These are phyloP conservation scores for Botrytis tulipae DNA, from an alignment of 2,329 filamentous ascomycete genomes.

Conservation along the genomic window DNA sequence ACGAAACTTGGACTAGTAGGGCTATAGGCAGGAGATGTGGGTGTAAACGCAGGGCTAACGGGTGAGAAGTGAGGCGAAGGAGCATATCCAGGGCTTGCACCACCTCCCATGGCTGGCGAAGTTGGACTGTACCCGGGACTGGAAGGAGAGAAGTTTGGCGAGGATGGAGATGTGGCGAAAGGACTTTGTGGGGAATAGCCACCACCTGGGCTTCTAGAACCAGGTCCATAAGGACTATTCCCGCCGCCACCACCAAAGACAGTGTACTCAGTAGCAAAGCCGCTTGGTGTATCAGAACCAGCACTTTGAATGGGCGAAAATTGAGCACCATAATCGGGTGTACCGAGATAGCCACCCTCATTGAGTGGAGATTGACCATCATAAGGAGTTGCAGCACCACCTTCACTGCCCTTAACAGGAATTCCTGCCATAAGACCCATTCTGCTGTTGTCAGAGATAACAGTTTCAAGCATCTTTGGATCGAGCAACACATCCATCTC, in stretches of 20 bases:
- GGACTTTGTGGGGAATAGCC: conserved; percentile 71
- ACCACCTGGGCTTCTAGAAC: conserved; percentile 57
- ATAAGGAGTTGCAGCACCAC: conserved; percentile 91
- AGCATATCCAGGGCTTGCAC: conserved; percentile 52
- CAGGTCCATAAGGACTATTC: conserved; percentile 61
- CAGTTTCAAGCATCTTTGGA: conserved; percentile 91
- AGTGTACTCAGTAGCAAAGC: conserved; percentile 61
- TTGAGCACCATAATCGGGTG: conserved; percentile 57
- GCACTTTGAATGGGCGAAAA: conserved; percentile 77
- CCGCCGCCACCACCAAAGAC: conserved; percentile 50
- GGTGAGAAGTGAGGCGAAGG: conserved; percentile 57
- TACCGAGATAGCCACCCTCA: conserved; percentile 64
- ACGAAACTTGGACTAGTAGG: conserved; percentile 39
- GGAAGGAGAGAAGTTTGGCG: conserved; percentile 43
- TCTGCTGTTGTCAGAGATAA: conserved; percentile 87
- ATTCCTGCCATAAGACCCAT: conserved; percentile 80
- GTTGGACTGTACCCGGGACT: conserved; percentile 45
- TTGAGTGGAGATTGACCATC: conserved; percentile 80
- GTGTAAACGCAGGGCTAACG: conserved; percentile 47
- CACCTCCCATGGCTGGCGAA: conserved; percentile 53
- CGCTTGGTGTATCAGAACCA: conserved; percentile 68
- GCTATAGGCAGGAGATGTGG: conserved; percentile 39
- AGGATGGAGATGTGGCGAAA: conserved; percentile 48
- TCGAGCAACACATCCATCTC: conserved; percentile 94
- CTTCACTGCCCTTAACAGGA: conserved; percentile 71